These are phyloP conservation scores for Anisodus acutangulus DNA, from an alignment of 257 asterid species.

Conservation along the genomic window DNA sequence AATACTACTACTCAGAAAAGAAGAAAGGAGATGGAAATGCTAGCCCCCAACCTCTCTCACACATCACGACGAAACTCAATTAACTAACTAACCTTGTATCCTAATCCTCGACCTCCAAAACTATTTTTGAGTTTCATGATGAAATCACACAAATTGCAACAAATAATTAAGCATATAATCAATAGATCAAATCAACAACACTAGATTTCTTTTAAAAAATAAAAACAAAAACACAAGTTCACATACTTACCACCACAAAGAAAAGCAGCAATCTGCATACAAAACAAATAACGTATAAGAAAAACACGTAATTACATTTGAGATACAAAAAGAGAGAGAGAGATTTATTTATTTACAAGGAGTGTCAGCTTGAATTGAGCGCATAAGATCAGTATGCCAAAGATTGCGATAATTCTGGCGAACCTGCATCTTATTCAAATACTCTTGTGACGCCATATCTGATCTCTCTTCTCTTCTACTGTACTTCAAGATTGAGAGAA, in stretches of 20 bases:
- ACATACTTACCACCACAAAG: conserved; percentile 85
- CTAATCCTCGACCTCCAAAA: no score
- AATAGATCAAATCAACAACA: conserved; percentile 31
- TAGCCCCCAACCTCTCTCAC: no score
- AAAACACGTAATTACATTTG: conserved; percentile 1
- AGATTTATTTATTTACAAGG: conserved; percentile 56
- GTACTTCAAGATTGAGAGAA: background rate
- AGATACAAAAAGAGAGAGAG: background rate
- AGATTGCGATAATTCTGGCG: conserved; percentile 87
- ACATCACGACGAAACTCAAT: no score
- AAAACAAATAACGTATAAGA: conserved; percentile 27
- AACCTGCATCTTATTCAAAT: conserved; percentile 82
- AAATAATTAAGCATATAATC: background rate
- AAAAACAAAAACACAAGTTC: background rate
- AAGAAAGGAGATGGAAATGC: no score
- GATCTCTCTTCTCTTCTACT: background rate
- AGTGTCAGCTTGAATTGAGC: conserved; percentile 73
- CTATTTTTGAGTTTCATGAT: background rate
- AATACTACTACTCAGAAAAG: no score
- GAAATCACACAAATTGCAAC: background rate
- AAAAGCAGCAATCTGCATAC: conserved; percentile 87
- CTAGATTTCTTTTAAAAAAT: background rate
- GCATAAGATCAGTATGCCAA: conserved; percentile 98
- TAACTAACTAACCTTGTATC: no score
- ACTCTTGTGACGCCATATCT: conserved; percentile 70